phyloP scores from a whole-genome alignment of 2,329 filamentous ascomycete species.

The Cercospora zeina region DNA sequence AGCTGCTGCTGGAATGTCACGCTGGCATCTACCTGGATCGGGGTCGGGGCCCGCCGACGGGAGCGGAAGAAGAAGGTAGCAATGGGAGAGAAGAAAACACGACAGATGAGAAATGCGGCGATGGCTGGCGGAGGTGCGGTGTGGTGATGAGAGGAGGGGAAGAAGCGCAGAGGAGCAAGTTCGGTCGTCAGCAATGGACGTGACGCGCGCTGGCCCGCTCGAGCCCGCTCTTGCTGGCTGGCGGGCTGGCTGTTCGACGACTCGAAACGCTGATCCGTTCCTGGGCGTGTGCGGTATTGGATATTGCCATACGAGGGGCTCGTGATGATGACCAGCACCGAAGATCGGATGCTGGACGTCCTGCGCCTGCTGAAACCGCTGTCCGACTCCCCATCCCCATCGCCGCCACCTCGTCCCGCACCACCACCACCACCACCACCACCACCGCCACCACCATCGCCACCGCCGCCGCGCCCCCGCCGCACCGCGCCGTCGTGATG shows the following conservation, averaged over 20 bases:
- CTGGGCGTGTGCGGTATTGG: neutral
- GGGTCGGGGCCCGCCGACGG: constrained; percentile 1
- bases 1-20: constrained; percentile 13
- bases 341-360: too few species aligned
- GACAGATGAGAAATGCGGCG: neutral
- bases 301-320: neutral
- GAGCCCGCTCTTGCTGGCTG: neutral
- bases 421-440: neutral
- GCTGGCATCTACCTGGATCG: constrained; percentile 16
- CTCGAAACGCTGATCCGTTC: constrained; percentile 14
- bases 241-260: neutral
- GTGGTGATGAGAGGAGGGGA: neutral
- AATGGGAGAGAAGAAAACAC: neutral
- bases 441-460: neutral
- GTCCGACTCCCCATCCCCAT: neutral
- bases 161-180: neutral
- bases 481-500: neutral
- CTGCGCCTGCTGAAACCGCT: constrained; percentile 3
- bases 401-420: neutral
- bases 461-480: neutral
- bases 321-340: neutral
- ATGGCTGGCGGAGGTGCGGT: neutral
- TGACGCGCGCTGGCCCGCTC: constrained; percentile 6
- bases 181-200: constrained; percentile 1
- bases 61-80: neutral